These are phyloP conservation scores for Cladosporium sp. DNA, from an alignment of 2,329 filamentous ascomycete species.

Conservation along the genomic window DNA sequence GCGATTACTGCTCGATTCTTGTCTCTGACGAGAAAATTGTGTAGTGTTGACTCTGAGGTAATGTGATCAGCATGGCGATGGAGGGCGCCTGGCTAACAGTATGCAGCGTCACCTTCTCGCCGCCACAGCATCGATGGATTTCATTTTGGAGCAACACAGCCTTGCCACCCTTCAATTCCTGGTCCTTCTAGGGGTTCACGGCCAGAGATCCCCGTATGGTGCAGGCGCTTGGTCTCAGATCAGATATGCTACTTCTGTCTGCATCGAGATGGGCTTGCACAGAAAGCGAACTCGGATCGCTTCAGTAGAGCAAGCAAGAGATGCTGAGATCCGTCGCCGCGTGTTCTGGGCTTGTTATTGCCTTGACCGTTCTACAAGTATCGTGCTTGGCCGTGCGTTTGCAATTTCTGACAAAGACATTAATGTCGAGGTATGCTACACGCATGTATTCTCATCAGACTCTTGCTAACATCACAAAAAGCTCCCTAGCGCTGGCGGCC, in stretches of 20 bases:
- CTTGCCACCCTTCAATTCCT: constrained; percentile 30
- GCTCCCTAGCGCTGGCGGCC: constrained; percentile 6
- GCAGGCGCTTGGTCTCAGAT: constrained; percentile 33
- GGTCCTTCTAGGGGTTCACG: constrained; percentile 30
- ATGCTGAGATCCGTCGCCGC: constrained; percentile 15
- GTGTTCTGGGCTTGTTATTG: constrained; percentile 34
- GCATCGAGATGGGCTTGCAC: constrained; percentile 31
- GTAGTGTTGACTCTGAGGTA: constrained; percentile 7
- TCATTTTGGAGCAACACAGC: constrained; percentile 27
- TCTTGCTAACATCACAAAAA: neutral
- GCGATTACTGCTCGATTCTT: constrained; percentile 29
- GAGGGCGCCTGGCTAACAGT: constrained; percentile 9
- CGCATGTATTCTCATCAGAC: neutral
- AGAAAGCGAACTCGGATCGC: constrained; percentile 11
- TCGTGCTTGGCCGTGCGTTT: constrained; percentile 31
- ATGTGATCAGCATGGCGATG: neutral
- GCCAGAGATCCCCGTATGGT: constrained; percentile 31
- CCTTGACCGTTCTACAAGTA: constrained; percentile 31
- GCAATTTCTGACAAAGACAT: constrained; percentile 29
- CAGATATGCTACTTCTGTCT: constrained; percentile 27
- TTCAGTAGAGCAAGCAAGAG: neutral
- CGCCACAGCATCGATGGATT: constrained; percentile 27
- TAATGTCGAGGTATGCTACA: constrained; percentile 6
- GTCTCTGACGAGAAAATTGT: constrained; percentile 1
- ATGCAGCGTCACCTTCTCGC: constrained; percentile 28